A percentile compares a stretch with the other conserved stretches of the same genome.
These are phyloP conservation scores for Aureobasidium uvarum DNA, from an alignment of 2,329 filamentous ascomycete genomes.

Conservation along the genomic window DNA sequence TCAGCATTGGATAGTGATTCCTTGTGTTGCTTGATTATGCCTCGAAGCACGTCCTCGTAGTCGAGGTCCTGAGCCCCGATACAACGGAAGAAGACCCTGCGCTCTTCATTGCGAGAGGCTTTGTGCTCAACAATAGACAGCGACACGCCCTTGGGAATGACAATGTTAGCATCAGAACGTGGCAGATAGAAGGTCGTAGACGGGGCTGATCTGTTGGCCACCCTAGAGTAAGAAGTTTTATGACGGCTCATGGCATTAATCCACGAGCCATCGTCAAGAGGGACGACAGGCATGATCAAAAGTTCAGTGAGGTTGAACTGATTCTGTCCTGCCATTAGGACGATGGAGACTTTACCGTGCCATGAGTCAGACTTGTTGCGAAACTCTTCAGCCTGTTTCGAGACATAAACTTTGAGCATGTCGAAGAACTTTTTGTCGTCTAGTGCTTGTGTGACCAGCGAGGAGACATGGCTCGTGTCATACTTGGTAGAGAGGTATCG, in stretches of 20 bases:
- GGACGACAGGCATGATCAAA: conserved; percentile 17
- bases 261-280: conserved; percentile 27
- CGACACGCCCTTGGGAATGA: conserved; percentile 27
- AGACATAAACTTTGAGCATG: conserved; percentile 19
- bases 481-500: conserved; percentile 8
- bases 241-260: not conserved
- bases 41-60: not conserved
- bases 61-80: not conserved
- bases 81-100: not conserved
- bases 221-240: not conserved
- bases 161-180: not conserved
- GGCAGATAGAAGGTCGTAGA: conserved; percentile 27
- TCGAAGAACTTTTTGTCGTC: conserved; percentile 22
- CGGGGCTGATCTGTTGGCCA: not conserved
- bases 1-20: not conserved
- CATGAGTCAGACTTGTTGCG: conserved; percentile 6
- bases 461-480: not conserved
- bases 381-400: conserved; percentile 1
- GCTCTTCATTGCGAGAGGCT: conserved; percentile 3
- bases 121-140: conserved; percentile 21
- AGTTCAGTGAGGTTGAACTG: conserved; percentile 7
- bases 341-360: conserved; percentile 23
- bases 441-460: conserved; percentile 1
- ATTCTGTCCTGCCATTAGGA: conserved; percentile 1
- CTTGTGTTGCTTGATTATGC: conserved; percentile 14